These are phyloP conservation scores for Debaryomyces nepalensis DNA, from an alignment of 1,139 yeast genomes.

Conservation along the genomic window DNA sequence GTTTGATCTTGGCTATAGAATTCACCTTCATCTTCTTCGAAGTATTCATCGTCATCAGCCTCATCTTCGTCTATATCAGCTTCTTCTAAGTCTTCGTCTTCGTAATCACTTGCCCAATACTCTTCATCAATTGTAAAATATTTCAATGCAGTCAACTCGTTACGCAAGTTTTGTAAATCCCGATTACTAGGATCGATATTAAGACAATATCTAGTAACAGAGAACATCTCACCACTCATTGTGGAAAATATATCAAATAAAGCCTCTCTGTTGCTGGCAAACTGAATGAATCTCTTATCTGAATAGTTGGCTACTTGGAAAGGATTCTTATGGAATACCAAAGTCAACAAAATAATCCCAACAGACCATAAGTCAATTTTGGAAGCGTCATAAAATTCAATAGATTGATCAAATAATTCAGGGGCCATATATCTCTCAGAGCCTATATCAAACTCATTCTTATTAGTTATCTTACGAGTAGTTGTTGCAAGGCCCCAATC, in stretches of 20 bases:
- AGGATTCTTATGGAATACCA: conserved; percentile 90
- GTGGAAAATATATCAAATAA: conserved; percentile 90
- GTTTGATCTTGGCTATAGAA: background rate
- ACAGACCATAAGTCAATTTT: conserved; percentile 93
- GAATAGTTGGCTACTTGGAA: conserved; percentile 81
- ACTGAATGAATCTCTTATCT: conserved; percentile 86
- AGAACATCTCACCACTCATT: conserved; percentile 84
- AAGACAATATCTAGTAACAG: conserved; percentile 75
- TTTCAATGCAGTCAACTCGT: conserved; percentile 62
- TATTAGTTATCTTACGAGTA: conserved; percentile 52
- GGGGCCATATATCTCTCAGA: conserved; percentile 98
- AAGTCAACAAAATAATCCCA: conserved; percentile 83
- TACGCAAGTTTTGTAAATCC: conserved; percentile 60
- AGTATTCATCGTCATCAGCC: conserved; percentile 16
- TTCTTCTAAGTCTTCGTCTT: conserved; percentile 46
- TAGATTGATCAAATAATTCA: conserved; percentile 70
- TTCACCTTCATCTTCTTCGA: conserved; percentile 13
- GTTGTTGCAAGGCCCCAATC: conserved; percentile 94
- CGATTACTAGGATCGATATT: conserved; percentile 90
- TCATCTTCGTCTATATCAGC: conserved; percentile 30
- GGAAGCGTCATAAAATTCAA: conserved; percentile 75
- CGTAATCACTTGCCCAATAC: conserved; percentile 52
- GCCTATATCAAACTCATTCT: conserved; percentile 83
- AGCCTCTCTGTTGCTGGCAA: conserved; percentile 86
- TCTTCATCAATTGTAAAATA: conserved; percentile 88